A percentile compares a stretch with the other conserved stretches of the same genome.
These are phyloP conservation scores for Hypoxylon subgilvum DNA, from an alignment of 495 filamentous ascomycete species.

Conservation along the genomic window DNA sequence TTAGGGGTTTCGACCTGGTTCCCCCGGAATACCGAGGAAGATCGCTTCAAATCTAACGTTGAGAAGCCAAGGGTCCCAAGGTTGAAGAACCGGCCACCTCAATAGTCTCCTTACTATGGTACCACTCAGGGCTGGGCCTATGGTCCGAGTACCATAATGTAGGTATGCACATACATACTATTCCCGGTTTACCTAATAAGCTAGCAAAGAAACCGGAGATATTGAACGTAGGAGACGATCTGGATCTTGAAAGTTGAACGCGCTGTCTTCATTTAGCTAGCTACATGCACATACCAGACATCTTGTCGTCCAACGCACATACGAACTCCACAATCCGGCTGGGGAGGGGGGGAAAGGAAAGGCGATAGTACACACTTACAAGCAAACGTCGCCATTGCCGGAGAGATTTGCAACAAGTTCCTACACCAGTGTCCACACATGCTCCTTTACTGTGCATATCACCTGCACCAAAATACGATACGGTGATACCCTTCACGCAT, in stretches of 20 bases:
- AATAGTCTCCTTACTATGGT: no score
- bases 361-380: background rate
- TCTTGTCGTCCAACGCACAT: background rate
- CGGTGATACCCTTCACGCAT: constrained; percentile 36
- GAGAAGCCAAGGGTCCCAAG: background rate
- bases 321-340: constrained; percentile 29
- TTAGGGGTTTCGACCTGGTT: constrained; percentile 16
- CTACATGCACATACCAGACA: no score
- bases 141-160: constrained; percentile 11
- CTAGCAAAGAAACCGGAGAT: background rate
- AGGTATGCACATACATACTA: background rate
- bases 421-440: constrained; percentile 29
- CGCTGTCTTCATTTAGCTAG: no score
- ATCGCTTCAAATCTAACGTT: background rate
- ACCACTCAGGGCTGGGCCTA: constrained; percentile 8
- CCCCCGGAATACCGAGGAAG: constrained; percentile 21
- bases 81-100: constrained; percentile 16
- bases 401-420: constrained; percentile 26
- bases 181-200: constrained; percentile 3
- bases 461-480: constrained; percentile 36
- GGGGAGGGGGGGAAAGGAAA: constrained; percentile 3
- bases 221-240: constrained; percentile 15
- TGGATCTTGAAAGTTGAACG: constrained; percentile 30
- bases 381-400: background rate
- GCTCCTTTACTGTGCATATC: constrained; percentile 39